A percentile compares a stretch with the other conserved stretches of the same genome.
These are phyloP conservation scores for Trypanosoma scelopori DNA, from an alignment of 208 protist species.

Conservation along the genomic window DNA sequence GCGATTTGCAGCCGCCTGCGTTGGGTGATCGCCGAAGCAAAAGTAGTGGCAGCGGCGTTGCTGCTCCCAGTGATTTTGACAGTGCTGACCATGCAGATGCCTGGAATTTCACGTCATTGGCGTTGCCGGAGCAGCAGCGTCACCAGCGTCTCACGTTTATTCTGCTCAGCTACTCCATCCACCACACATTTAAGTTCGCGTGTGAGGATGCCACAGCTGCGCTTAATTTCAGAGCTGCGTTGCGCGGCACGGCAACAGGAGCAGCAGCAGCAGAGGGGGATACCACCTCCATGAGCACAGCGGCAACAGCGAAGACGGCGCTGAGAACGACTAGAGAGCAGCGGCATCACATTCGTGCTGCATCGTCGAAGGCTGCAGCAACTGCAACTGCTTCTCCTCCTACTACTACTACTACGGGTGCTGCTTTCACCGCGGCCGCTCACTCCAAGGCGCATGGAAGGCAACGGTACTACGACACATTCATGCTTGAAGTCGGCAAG, in stretches of 20 bases:
- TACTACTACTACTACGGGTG: too few relatives aligned
- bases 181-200: conserved; percentile 22
- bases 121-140: not conserved
- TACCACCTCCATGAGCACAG: too few relatives aligned
- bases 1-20: not conserved
- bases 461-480: conserved; percentile 10
- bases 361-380: not conserved
- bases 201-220: not conserved
- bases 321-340: too few relatives aligned
- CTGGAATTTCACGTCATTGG: not conserved
- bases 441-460: not conserved
- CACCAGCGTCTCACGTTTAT: conserved; percentile 19
- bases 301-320: too few relatives aligned
- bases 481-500: conserved; percentile 1
- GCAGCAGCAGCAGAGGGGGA: too few relatives aligned
- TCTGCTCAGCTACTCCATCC: conserved; percentile 23
- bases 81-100: not conserved
- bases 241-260: conserved; percentile 1
- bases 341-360: too few relatives aligned
- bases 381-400: too few relatives aligned
- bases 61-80: not conserved
- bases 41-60: not conserved
- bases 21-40: not conserved
- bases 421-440: too few relatives aligned
- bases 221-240: not conserved